Evolutionary conservation across 257 asterid genomes (phyloP), one percentile per base, ranked within the genome.

Genomic region (Solanum habrochaites): DNA sequence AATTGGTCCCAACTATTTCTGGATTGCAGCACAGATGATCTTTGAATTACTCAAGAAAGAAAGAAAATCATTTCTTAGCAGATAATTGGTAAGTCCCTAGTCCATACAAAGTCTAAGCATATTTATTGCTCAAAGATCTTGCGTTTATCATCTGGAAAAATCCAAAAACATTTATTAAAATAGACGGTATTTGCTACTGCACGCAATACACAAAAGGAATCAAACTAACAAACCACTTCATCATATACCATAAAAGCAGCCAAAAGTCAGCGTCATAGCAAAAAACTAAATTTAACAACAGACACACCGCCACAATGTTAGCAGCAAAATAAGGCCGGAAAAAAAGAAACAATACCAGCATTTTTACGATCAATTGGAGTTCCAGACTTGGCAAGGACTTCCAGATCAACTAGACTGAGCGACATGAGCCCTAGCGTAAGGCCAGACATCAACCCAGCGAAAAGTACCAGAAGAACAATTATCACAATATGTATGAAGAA

Each of bases 401-500:
- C 99, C 87, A 97, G 99, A 93, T 97, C 99, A 89, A 97, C 99
- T 40, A 96, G 93, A 73, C 99, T 94, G 85, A 97, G 95, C 25
- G 99, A 97, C 99, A 97, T 97, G 85, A 97, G 96, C 40, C 99
- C 99, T 88, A 96, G 83, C 86, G 99, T 97, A 52, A 97, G 99
- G 18, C 99, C 99, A 32, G 99, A 97, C 99, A 97, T 97, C 72
- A 96, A 18, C 35, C 99, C 99, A 7, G 99, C 99, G 86, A 97
- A 97, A 58, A 78, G 21, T 62, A 97, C 99, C 64, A 97, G 89
- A 85, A 93, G 88, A 37, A 91, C 87, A 6, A 95, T 87, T 27
- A 94, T 83, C 78, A 87, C 77, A 90, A 97, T 93, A 93, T 90
- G 95, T 83, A 97, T 83, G 89, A 95, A 94, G 87, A 97, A 97